phyloP scores from a whole-genome alignment of 768 basidiomycete genomes.

The Scleroderma citrinum region DNA sequence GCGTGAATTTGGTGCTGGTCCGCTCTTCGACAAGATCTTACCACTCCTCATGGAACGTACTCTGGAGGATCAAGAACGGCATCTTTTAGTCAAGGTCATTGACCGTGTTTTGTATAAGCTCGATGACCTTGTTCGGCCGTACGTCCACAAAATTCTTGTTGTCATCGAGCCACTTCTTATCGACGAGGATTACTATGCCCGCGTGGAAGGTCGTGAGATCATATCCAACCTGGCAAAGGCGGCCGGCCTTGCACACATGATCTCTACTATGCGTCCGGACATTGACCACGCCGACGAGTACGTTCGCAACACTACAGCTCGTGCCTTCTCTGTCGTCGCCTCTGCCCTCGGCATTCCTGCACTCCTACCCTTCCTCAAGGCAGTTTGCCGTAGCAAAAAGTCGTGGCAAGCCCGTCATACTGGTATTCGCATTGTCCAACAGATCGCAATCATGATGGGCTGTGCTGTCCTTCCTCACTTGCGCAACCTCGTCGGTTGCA shows the following conservation, averaged over 20 bases:
- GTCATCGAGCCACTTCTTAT: slow-evolving; percentile 99
- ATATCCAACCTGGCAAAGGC: slow-evolving; percentile 98
- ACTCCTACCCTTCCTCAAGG: slow-evolving; percentile 95
- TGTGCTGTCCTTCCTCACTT: slow-evolving; percentile 97
- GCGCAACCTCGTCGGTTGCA: slow-evolving; percentile 93
- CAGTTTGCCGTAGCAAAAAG: slow-evolving; percentile 97
- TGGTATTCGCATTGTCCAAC: slow-evolving; percentile 98
- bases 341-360: slow-evolving; percentile 98
- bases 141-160: slow-evolving; percentile 98
- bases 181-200: slow-evolving; percentile 94
- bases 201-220: slow-evolving; percentile 98
- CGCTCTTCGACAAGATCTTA: slow-evolving; percentile 96
- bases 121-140: slow-evolving; percentile 96
- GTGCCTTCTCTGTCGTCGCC: slow-evolving; percentile 97
- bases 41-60: slow-evolving; percentile 98
- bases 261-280: slow-evolving; percentile 99
- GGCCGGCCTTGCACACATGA: slow-evolving; percentile 99
- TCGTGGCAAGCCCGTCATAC: slow-evolving; percentile 99
- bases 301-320: slow-evolving; percentile 97
- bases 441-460: slow-evolving; percentile 99
- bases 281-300: slow-evolving; percentile 99
- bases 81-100: slow-evolving; percentile 97
- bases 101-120: slow-evolving; percentile 98
- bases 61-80: slow-evolving; percentile 96
- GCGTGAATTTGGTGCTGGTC: slow-evolving; percentile 96